Percentiles rank a stretch among this genome's conserved stretches.
phyloP scores from a whole-genome alignment of 139 green algal genomes.

The Haematococcus lacustris region DNA sequence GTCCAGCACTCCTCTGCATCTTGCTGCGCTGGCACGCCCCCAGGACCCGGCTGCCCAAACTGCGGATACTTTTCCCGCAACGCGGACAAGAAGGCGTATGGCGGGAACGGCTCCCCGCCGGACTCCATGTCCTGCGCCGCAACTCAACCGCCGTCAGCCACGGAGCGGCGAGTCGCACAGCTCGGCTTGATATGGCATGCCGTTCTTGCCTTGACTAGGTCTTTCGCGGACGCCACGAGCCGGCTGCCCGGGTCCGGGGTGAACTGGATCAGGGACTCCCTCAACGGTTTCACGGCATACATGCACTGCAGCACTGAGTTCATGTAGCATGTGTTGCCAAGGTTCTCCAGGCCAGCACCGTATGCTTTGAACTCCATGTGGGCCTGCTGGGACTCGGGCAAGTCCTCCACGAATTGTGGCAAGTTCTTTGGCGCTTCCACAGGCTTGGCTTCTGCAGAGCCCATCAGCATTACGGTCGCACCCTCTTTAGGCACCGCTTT shows the following conservation, averaged over 20 bases:
- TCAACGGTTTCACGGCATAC: slow-evolving; percentile 35
- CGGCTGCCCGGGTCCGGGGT: slow-evolving; percentile 6
- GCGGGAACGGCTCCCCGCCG: slow-evolving; percentile 60
- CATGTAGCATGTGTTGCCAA: slow-evolving; percentile 99
- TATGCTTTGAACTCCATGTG: slow-evolving; percentile 50
- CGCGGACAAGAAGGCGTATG: slow-evolving; percentile 72
- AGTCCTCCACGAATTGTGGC: slow-evolving; percentile 87
- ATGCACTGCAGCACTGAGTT: slow-evolving; percentile 91
- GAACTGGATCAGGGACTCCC: slow-evolving; percentile 18
- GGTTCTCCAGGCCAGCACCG: slow-evolving; percentile 81
- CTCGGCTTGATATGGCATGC: too few relatives aligned
- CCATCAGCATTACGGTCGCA: slow-evolving; percentile 94
- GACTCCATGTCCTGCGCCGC: slow-evolving; percentile 54
- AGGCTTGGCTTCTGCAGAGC: slow-evolving; percentile 71
- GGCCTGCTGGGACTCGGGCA: slow-evolving; percentile 55
- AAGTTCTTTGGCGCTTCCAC: slow-evolving; percentile 58
- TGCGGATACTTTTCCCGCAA: slow-evolving; percentile 84
- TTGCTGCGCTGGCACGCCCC: slow-evolving; percentile 85
- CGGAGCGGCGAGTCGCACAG: too few relatives aligned
- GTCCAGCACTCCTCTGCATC: slow-evolving; percentile 98
- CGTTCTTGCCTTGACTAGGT: not conserved
- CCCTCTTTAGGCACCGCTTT: slow-evolving; percentile 75
- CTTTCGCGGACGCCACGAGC: slow-evolving; percentile 7
- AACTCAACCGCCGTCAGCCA: too few relatives aligned
- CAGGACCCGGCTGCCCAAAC: slow-evolving; percentile 73